Evolutionary conservation across 1,284 basidiomycete species (phyloP), one percentile per base, ranked within the genome.

Genomic region (Paramarasmius palmivorus): DNA sequence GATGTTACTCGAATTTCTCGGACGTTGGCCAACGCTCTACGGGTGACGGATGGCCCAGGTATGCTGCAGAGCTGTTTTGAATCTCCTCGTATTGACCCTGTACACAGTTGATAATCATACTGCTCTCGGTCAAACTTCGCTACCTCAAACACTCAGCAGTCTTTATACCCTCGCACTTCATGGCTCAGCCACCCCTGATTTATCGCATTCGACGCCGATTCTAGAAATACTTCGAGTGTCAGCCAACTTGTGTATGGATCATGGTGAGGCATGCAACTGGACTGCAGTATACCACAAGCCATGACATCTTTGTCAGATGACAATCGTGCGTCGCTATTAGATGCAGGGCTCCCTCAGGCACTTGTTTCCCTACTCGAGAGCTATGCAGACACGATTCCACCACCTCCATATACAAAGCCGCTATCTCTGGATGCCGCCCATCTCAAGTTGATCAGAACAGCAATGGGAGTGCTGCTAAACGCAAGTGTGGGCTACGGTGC

Each of bases 231-330:
- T 93, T 49, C 79, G 90, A 52, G 82, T 91, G 17, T 82, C 82
- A 19, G 90, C 90, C 15, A 92, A 92, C 68, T 68, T 92, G 9
- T 91, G 88, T 67, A 84, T 90, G 71, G 88, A 92, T 63, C 88
- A 92, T 61, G 84, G 91, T 84, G 61, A 62, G 79, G 53, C 36
- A 23, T 42, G 12, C 23, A n/a, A 37, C 7, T 12, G 12, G 29
- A 32, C 6, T 32, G 12, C 29, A 12, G 29, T 6, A 32, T 12
- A 6, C 7, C 29, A n/a, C 29, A 32, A 32, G 7, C 29, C 7
- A 6, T 32, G 12, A 34, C 26, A 22, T 44, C 39, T 46, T 41
- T 22, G n/a, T 41, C 45, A 72, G 83, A 83, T 65, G 84, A 81
- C 42, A 93, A 93, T 66, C 77, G 90, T 60, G 81, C 79, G 12